Percentiles rank a stretch among this genome's conserved stretches.
Evolutionary conservation across 208 protist species (phyloP).

Genomic region (Leishmania braziliensis): DNA sequence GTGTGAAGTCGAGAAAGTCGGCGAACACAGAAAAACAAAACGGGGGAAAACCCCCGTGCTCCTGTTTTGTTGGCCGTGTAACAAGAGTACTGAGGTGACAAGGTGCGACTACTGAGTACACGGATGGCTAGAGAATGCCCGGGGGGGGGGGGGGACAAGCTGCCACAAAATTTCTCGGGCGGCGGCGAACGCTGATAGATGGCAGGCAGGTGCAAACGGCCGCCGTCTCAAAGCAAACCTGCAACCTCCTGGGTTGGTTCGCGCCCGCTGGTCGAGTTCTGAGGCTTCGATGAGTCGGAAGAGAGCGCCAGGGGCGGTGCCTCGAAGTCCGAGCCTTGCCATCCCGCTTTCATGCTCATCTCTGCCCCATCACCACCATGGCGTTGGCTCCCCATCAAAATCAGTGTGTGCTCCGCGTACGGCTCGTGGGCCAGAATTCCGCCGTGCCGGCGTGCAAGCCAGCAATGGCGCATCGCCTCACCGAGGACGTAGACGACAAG

Average conservation of each 20-base stretch:
- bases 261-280: too few relatives aligned
- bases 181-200: too few relatives aligned
- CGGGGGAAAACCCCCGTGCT: not conserved
- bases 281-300: too few relatives aligned
- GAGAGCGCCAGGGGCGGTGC: too few relatives aligned
- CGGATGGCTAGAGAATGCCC: not conserved
- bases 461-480: constrained; percentile 28
- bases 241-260: too few relatives aligned
- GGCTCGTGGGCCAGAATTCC: not conserved
- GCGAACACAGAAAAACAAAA: not conserved
- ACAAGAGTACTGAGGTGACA: not conserved
- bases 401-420: not conserved
- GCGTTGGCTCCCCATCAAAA: not conserved
- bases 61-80: not conserved
- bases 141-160: too few relatives aligned
- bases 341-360: too few relatives aligned
- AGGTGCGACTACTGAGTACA: not conserved
- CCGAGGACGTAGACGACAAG: constrained; percentile 35
- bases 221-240: too few relatives aligned
- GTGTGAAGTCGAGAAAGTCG: not conserved
- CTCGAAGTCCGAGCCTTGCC: too few relatives aligned
- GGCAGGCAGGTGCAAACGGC: too few relatives aligned
- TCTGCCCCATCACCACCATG: too few relatives aligned
- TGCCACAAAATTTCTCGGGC: not conserved
- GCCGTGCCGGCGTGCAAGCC: not conserved